Base-by-base conservation (phyloP, 2,329 filamentous ascomycete species). In the Fusarium neocosmosporiellum region DNA sequence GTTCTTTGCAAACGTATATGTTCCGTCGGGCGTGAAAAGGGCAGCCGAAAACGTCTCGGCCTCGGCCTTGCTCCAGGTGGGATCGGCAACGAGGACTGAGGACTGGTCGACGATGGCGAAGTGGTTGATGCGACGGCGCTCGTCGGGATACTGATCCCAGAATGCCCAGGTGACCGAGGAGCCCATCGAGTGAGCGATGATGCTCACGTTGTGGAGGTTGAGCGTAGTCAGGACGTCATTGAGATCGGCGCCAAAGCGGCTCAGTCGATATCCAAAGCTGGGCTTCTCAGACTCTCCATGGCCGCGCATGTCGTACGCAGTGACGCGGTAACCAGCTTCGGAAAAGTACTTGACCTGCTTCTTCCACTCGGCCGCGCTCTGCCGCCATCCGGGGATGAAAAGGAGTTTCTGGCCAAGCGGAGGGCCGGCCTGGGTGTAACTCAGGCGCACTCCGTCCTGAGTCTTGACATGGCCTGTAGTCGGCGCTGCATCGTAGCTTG, bases 161-260 rank as follows among this genome's bases (percentile, higher is more conserved):
- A 77, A 77, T 2, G 79, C 78, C 80, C 80, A 82, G 3, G 74
- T 65, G 4, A 82, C 65, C 1, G 75, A 75, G n/a, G 72, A 75
- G 13, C 81, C 81, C 77, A 82, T 82, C 0, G 80, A 82, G 67
- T 83, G 81, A 1, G 76, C 81, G 57, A 82, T 69, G 13, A 83
- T 68, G 65, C 75, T 75, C 14, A 78, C 73, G n/a, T 78, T 59
- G 3, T 68, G 70, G 37, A 82, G 76, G 53, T 81, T 65, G 16
- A 83, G 78, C 16, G 77, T 66, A 7, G 59, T 63, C 20, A 81
- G 62, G 55, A 80, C 14, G 13, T 78, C 68, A 16, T 79, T 71
- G 3, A 80, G 69, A 63, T 81, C 79, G 2, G 78, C 77, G 3
- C 77, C 78, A 4, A 79, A 73, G 20, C 79, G 77, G 24, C 71